phyloP scores from a whole-genome alignment of 306 rosid genomes.

The Delonix regia region DNA sequence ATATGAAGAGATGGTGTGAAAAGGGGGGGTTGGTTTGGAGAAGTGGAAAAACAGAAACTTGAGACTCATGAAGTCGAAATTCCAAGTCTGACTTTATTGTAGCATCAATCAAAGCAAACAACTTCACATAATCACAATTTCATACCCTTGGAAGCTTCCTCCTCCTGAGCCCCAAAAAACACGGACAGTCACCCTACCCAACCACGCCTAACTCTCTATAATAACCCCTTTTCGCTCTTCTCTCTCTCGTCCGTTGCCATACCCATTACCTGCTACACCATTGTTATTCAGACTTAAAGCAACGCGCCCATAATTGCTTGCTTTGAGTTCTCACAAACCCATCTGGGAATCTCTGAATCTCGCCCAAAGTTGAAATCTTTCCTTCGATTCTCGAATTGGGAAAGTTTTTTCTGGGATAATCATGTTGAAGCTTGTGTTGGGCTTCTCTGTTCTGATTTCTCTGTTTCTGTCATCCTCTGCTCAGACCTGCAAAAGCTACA shows the following conservation, averaged over 20 bases:
- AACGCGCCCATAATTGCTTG: not conserved
- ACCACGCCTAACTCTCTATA: constrained; percentile 48
- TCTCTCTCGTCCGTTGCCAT: not conserved
- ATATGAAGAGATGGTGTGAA: not conserved
- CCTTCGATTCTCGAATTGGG: not conserved
- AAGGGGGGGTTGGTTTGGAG: not conserved
- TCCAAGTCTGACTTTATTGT: not conserved
- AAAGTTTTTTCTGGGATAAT: not conserved
- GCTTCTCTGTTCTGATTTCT: constrained; percentile 35
- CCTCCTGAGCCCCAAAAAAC: not conserved
- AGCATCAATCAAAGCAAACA: constrained; percentile 28
- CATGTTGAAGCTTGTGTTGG: constrained; percentile 36
- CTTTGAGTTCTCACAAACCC: not conserved
- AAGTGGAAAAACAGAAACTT: not conserved
- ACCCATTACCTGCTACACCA: not conserved
- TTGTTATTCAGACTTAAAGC: not conserved
- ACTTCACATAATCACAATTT: not conserved
- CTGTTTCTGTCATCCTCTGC: constrained; percentile 46
- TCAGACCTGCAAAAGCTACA: constrained; percentile 47
- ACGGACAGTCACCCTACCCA: constrained; percentile 8
- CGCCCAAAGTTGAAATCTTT: not conserved
- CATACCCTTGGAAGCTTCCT: constrained; percentile 50
- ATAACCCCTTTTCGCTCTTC: constrained; percentile 25
- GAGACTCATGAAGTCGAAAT: not conserved
- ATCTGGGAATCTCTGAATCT: not conserved